Base-by-base conservation (phyloP, 768 basidiomycete genomes). In the Amylocystis lapponica region DNA sequence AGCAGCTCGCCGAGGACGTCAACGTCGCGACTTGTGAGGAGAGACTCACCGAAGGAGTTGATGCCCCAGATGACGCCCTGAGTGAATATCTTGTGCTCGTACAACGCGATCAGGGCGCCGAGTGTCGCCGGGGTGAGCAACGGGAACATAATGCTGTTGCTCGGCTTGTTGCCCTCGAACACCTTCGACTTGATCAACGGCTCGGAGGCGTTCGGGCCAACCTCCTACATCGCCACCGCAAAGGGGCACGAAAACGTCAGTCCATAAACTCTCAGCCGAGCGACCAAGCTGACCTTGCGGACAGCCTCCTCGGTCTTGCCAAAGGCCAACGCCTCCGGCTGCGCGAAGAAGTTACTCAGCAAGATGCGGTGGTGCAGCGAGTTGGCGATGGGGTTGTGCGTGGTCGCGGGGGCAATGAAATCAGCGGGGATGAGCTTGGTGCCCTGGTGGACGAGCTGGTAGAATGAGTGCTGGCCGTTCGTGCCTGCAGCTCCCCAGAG, bases 401-500 rank as follows among this genome's bases (percentile, higher is more conserved):
- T 78, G 23, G 83, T 88, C 12, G 89, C 78, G 16, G 92, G 90
- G 2, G 92, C 92, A 52, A 96, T 72, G 74, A 95, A 95, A 64
- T 96, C 92, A 36, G 86, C 78, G 1, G 92, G 92, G 54, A 94
- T 84, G 49, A 94, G 62, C 70, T 92, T 95, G 30, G 91, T 94
- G 39, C 91, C 91, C 63, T 93, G 92, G 67, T 94, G 91, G 17
- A 94, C 74, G 50, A 97, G 86, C 67, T 97, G 95, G 71, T 99
- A 99, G 79, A 99, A 98, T 8, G 96, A 97, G 70, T 99, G 96
- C 64, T 98, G 95, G 45, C 95, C 96, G 66, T 98, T 98, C 29
- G 96, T 98, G 32, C 95, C 96, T 1, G 90, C 84, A 9, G 94
- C 94, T 53, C 95, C 96, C 96, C 96, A 99, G 64, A 98, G 88